Percentiles rank a stretch among this genome's conserved stretches.
Evolutionary conservation across 1,139 yeast genomes (phyloP).

Genomic region (Pichia inconspicua): DNA sequence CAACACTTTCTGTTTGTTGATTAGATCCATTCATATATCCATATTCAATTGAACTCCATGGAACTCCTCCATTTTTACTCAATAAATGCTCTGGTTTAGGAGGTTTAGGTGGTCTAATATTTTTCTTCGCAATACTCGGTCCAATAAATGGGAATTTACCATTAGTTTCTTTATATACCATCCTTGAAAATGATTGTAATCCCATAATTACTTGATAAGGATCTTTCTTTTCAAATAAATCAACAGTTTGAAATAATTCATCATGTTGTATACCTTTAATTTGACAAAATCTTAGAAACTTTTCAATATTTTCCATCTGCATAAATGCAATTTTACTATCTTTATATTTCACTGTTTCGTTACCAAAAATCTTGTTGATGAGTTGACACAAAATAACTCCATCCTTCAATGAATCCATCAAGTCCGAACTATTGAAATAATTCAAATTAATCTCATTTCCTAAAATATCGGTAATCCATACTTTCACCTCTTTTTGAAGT

Average conservation of each 20-base stretch:
- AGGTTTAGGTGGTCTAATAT: conserved; percentile 35
- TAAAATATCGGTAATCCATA: conserved; percentile 40
- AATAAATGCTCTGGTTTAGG: conserved; percentile 29
- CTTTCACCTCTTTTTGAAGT: conserved; percentile 34
- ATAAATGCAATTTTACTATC: conserved; percentile 74
- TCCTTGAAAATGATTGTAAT: conserved; percentile 64
- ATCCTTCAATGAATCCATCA: conserved; percentile 51
- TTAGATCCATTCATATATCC: conserved; percentile 52
- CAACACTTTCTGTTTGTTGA: conserved; percentile 43
- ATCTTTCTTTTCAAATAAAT: conserved; percentile 64
- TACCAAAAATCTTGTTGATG: conserved; percentile 31
- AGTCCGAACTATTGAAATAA: conserved; percentile 23
- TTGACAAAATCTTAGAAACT: conserved; percentile 56
- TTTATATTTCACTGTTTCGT: conserved; percentile 43
- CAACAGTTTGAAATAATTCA: conserved; percentile 78
- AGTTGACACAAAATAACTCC: conserved; percentile 58
- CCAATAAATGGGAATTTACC: conserved; percentile 24
- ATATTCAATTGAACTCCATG: conserved; percentile 52
- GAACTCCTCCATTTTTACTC: conserved; percentile 26
- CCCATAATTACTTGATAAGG: conserved; percentile 73
- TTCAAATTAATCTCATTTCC: conserved; percentile 18
- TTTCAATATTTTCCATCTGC: conserved; percentile 75
- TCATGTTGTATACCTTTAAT: conserved; percentile 69
- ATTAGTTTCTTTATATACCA: conserved; percentile 36
- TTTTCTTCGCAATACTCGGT: conserved; percentile 33